Base-by-base conservation (phyloP, 495 filamentous ascomycete species). In the Cercophora newfieldiana region DNA sequence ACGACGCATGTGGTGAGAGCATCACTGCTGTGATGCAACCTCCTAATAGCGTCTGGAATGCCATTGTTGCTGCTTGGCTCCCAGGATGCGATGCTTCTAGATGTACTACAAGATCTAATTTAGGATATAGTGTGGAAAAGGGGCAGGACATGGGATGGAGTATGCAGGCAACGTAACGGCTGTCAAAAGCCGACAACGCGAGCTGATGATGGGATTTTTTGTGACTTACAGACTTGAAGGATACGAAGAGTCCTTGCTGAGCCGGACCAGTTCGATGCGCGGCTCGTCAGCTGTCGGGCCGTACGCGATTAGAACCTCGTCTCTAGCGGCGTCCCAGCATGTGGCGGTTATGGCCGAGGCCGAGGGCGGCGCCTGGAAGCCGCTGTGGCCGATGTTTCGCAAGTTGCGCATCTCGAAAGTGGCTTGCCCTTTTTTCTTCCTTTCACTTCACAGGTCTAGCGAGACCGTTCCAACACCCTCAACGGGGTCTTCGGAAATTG, bases 21-120 rank as follows among this genome's bases (percentile, higher is more conserved):
- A 73, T 96, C 95, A 31, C 87, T 84, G 76, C 96, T 94, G 78
- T 92, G 90, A 71, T 97, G 94, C 65, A 97, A 80, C 72, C 82
- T 86, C 53, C 93, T 74, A 67, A 97, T 83, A 56, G 82, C 80
- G 74, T 97, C 94, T 71, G 83, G 86, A 21, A 79, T 66, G 59
- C 93, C 79, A 68, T 91, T 83, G 57, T 90, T 88, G 64, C 86
- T 81, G 64, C 86, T 81, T 29, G 90, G 89, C 81, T 97, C 90
- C 95, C 95, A 98, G 29, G 90, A 90, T 59, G 93, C 89, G 71
- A 98, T 88, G 59, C 59, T 67, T 60, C 65, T 75, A 16, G 72
- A 29, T 66, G 72, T 69, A 48, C 77, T 77, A 71, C 48, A 63
- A 66, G 58, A 62, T 29, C 14, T 61, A 29, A 31, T 69, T 53